Evolutionary conservation across 805 yeast species (phyloP), one percentile per base, ranked within the genome.

Genomic region (Hyphopichia homilentoma): DNA sequence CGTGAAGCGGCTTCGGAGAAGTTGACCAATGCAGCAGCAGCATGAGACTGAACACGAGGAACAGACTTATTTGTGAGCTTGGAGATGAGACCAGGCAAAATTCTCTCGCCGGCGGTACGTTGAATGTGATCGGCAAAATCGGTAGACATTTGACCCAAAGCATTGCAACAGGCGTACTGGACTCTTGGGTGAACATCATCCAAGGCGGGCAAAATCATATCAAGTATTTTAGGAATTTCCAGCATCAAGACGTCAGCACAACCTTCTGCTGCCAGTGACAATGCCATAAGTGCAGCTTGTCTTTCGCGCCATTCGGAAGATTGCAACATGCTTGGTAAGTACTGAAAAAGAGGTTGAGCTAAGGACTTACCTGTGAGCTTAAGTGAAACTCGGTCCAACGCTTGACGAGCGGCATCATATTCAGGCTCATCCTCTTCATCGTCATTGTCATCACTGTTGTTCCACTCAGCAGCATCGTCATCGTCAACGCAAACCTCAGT

Each of bases 21-120:
- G 57, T 93, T 93, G 28, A 93, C 97, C 48, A 90, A 69, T 0
- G 98, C 98, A 32, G 98, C 98, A 26, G 98, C 97, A 12, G 97
- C 97, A 54, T 93, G 98, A 0, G 96, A 86, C 64, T 90, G 97
- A 16, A 93, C 98, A 51, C 97, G 72, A 32, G 94, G 90, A 36
- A 82, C 89, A 30, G 87, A 77, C 41, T 73, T 73, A 40, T 73
- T 69, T 2, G 81, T 79, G 32, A 93, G 72, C 67, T 77, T 86
- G 8, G 94, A 79, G 34, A 93, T 84, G 43, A 93, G 70, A 2
- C 94, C 93, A 5, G 97, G 97, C 34, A 93, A 68, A 27, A 93
- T 79, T 42, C 84, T 68, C 44, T 75, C 76, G 40, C 89, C 95
- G 14, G 87, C 73, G 31, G 84, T 79, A 47, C 81, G 72, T 65